These are phyloP conservation scores for Lathyrus aphaca DNA, from an alignment of 306 rosid species.

Conservation along the genomic window DNA sequence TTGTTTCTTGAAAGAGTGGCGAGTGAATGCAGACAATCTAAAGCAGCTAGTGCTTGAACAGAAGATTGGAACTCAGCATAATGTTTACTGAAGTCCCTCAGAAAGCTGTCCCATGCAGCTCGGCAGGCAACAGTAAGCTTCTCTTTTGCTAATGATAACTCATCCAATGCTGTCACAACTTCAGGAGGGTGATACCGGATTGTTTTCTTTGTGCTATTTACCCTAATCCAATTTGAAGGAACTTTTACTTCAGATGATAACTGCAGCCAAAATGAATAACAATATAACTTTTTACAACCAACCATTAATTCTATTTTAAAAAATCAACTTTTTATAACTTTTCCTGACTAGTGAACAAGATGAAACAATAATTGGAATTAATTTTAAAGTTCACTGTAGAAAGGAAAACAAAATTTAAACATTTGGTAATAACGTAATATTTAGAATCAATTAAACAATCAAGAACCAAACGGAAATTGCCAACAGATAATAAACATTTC, in stretches of 20 bases:
- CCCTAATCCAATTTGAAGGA: constrained; percentile 83
- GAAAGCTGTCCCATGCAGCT: constrained; percentile 87
- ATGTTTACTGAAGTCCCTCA: constrained; percentile 63
- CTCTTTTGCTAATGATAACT: constrained; percentile 74
- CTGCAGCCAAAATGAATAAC: constrained; percentile 54
- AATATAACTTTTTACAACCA: constrained; percentile 31
- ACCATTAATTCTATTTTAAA: constrained; percentile 23
- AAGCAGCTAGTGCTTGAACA: constrained; percentile 87
- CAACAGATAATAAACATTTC: constrained; percentile 19
- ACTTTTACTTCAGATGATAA: constrained; percentile 72
- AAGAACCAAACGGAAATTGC: constrained; percentile 17
- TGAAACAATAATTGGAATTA: constrained; percentile 3
- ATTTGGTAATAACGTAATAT: constrained; percentile 1
- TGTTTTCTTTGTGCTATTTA: constrained; percentile 87
- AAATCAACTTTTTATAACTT: constrained; percentile 28
- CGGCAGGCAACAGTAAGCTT: constrained; percentile 70
- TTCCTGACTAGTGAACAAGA: constrained; percentile 31
- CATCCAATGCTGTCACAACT: constrained; percentile 72
- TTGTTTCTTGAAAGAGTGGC: constrained; percentile 91
- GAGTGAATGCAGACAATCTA: constrained; percentile 87
- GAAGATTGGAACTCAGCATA: constrained; percentile 82
- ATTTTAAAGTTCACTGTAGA: constrained; percentile 1
- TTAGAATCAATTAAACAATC: constrained; percentile 19
- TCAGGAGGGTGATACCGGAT: constrained; percentile 94
- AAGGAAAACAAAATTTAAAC: constrained; percentile 25